Evolutionary conservation across 495 filamentous ascomycete genomes (phyloP), one percentile per base, ranked within the genome.

Genomic region (Lineolata rhizophorae): DNA sequence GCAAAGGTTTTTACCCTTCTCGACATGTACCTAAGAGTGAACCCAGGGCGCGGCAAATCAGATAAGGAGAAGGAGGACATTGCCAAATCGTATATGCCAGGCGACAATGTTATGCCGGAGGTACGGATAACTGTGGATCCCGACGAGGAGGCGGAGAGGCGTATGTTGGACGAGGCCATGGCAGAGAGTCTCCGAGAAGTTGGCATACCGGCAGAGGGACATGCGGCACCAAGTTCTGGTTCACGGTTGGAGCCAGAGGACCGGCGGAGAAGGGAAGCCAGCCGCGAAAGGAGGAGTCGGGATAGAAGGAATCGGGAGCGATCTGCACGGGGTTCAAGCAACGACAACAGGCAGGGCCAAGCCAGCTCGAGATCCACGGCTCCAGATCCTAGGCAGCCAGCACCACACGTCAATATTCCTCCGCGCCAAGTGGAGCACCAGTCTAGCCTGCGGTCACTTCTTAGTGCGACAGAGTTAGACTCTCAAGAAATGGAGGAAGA

Each of bases 1-100:
- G 76, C 83, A 13, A 73, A 69, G 10, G 70, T 91, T 13, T 82
- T 70, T 0, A 83, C 77, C 1, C 54, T 94, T 30, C 53, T 95
- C 15, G 81, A 91, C 11, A 76, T 82, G 65, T 75, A 65, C 34
- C 49, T 92, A 15, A 53, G 64, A 28, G 65, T 72, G 32, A 74
- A 91, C 49, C 83, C 87, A 3, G 71, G 67, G 9, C 67, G 67
- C 27, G 69, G 51, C 12, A 72, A 66, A 45, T 60, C 65, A 0
- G 58, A 61, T 0, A 61, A 61, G 1, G 87, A 95, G 44, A 77
- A 72, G 49, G 58, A 59, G 12, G 76, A 79, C 29, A 64, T 82
- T 47, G 63, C 62, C 18, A 52, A 57, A 32, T 64, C 64, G 27
- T 94, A 87, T 46, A 76, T 60, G 32, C 71, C 64, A 6, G 87